A percentile compares a stretch with the other conserved stretches of the same genome.
Conservation (phyloP, 768 basidiomycete genomes). For the Mycena vulgaris region DNA sequence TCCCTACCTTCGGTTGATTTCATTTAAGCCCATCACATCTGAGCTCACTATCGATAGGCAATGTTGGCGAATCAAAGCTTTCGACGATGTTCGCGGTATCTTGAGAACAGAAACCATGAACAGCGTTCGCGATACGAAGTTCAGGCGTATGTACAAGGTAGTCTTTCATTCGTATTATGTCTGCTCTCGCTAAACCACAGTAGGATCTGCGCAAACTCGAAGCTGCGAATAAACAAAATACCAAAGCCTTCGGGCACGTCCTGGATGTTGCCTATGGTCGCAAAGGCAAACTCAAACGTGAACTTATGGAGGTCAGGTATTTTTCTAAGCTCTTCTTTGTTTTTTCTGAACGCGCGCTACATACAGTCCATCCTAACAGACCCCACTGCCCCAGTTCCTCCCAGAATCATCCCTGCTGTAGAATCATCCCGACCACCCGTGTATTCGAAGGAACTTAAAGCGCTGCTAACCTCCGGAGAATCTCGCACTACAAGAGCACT, state of each 20-base stretch:
- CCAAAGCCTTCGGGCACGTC: slow-evolving; percentile 67
- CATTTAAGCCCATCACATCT: neutral
- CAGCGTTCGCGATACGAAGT: slow-evolving; percentile 53
- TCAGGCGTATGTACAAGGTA: slow-evolving; percentile 70
- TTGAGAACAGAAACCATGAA: slow-evolving; percentile 49
- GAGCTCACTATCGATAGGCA: slow-evolving; percentile 55
- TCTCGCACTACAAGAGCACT: slow-evolving; percentile 66
- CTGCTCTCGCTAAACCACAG: slow-evolving; percentile 7
- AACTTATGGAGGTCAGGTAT: slow-evolving; percentile 74
- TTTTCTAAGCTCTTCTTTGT: neutral
- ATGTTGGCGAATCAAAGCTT: slow-evolving; percentile 74
- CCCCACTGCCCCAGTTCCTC: slow-evolving; percentile 56
- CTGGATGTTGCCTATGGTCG: slow-evolving; percentile 84
- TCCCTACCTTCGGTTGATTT: slow-evolving; percentile 58
- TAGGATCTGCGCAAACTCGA: slow-evolving; percentile 71
- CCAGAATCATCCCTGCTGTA: slow-evolving; percentile 65
- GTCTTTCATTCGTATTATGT: slow-evolving; percentile 4
- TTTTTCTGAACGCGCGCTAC: neutral
- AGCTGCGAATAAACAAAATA: slow-evolving; percentile 67
- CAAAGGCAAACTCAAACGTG: slow-evolving; percentile 78
- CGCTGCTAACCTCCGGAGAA: slow-evolving; percentile 70
- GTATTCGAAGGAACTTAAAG: slow-evolving; percentile 73
- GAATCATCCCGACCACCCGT: slow-evolving; percentile 74
- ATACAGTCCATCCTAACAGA: slow-evolving; percentile 73
- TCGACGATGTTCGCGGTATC: slow-evolving; percentile 71